Evolutionary conservation across 192 early-diverging fungal genomes (phyloP).

Genomic region (Gamsiella multidivaricata): DNA sequence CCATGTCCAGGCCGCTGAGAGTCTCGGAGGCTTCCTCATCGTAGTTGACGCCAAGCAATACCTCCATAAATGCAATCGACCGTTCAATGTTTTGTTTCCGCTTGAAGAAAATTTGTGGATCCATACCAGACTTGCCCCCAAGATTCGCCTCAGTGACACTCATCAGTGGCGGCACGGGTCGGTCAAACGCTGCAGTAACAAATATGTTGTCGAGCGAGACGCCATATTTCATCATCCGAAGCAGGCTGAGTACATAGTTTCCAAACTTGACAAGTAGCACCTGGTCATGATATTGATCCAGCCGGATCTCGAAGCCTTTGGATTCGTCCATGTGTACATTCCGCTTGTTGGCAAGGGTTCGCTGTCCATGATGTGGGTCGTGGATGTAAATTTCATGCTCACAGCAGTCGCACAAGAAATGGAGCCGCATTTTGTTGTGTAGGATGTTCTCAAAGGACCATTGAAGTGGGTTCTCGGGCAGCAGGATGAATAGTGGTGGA

Average conservation of each 20-base stretch:
- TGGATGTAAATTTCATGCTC: conserved; percentile 7
- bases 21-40: conserved; percentile 26
- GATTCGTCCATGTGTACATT: conserved; percentile 27
- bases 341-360: neutral
- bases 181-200: conserved; percentile 40
- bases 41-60: conserved; percentile 32
- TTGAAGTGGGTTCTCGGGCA: conserved; percentile 35
- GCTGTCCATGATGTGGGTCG: neutral
- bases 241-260: conserved; percentile 37
- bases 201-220: conserved; percentile 27
- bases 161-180: conserved; percentile 17
- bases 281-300: conserved; percentile 44
- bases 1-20: conserved; percentile 13
- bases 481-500: conserved; percentile 32
- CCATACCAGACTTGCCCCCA: conserved; percentile 8
- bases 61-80: conserved; percentile 45
- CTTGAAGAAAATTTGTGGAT: conserved; percentile 29
- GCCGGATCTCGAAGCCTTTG: conserved; percentile 32
- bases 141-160: conserved; percentile 3
- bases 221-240: conserved; percentile 42
- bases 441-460: conserved; percentile 37
- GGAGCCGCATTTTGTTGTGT: conserved; percentile 48
- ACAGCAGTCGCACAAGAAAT: conserved; percentile 44
- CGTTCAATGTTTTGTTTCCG: conserved; percentile 30
- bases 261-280: conserved; percentile 34